Evolutionary conservation across 2,329 filamentous ascomycete species (phyloP).

Genomic region (Arthroderma uncinatum): DNA sequence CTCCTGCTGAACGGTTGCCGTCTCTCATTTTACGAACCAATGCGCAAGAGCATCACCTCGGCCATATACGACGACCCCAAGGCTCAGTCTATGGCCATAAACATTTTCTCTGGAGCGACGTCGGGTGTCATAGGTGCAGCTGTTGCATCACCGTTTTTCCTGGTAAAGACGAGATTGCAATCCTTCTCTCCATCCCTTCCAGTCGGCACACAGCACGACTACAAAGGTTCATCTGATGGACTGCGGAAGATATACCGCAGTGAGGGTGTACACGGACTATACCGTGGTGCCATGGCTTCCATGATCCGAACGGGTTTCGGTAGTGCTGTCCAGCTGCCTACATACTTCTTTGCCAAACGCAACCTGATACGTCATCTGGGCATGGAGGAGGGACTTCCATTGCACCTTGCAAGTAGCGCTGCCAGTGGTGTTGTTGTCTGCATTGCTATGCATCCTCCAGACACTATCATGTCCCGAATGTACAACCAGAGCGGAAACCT

Average conservation of each 20-base stretch:
- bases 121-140: constrained; percentile 86
- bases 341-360: constrained; percentile 95
- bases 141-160: constrained; percentile 92
- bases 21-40: constrained; percentile 92
- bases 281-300: constrained; percentile 80
- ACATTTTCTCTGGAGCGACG: constrained; percentile 82
- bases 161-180: constrained; percentile 92
- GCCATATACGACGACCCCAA: constrained; percentile 59
- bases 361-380: constrained; percentile 68
- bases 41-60: constrained; percentile 60
- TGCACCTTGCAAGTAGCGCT: constrained; percentile 82
- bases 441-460: constrained; percentile 94
- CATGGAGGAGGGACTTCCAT: constrained; percentile 78
- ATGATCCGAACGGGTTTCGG: constrained; percentile 96
- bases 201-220: constrained; percentile 92
- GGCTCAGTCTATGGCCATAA: constrained; percentile 78
- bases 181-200: constrained; percentile 86
- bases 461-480: constrained; percentile 96
- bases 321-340: constrained; percentile 89
- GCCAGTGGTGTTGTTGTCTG: constrained; percentile 93
- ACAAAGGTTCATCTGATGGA: constrained; percentile 75
- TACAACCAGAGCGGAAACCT: constrained; percentile 98
- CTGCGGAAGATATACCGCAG: constrained; percentile 62
- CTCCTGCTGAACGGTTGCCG: constrained; percentile 93
- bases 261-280: constrained; percentile 73